phyloP scores from a whole-genome alignment of 768 basidiomycete species.

The Gelatoporia subvermispora region DNA sequence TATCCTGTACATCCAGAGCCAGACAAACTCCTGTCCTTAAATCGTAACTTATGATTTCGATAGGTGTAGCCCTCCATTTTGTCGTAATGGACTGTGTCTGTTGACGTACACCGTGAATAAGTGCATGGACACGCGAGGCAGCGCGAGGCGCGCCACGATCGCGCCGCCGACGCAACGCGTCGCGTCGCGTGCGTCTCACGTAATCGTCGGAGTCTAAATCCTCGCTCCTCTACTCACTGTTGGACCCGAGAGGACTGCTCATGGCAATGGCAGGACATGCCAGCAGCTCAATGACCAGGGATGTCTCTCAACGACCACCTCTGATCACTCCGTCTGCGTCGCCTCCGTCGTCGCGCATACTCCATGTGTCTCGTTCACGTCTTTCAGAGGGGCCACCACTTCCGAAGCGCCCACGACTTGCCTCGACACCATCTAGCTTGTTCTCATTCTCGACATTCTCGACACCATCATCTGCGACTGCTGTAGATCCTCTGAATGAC shows the following conservation, averaged over 20 bases:
- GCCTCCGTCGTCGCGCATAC: constrained; percentile 34
- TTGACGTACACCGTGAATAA: too few species aligned
- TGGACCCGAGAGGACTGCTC: neutral
- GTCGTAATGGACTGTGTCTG: too few species aligned
- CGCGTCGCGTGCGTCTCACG: constrained; percentile 10
- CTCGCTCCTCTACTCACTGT: neutral
- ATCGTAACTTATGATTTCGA: too few species aligned
- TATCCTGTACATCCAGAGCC: too few species aligned
- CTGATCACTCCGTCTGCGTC: constrained; percentile 53
- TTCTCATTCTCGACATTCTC: constrained; percentile 15
- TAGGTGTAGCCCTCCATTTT: too few species aligned
- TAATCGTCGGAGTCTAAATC: constrained; percentile 2
- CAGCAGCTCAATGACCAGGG: neutral
- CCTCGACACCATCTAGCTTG: constrained; percentile 33
- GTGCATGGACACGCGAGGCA: too few species aligned
- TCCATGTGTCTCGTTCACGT: constrained; percentile 19
- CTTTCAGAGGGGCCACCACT: constrained; percentile 30
- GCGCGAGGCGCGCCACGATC: neutral
- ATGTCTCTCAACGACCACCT: constrained; percentile 13
- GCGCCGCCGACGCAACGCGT: neutral
- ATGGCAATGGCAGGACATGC: constrained; percentile 9
- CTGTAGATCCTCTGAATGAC: constrained; percentile 19
- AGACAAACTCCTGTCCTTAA: too few species aligned
- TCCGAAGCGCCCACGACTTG: constrained; percentile 45
- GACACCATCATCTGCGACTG: constrained; percentile 10